A percentile compares a stretch with the other conserved stretches of the same genome.
phyloP scores from a whole-genome alignment of 1,139 yeast species.

The Candida sojae region DNA sequence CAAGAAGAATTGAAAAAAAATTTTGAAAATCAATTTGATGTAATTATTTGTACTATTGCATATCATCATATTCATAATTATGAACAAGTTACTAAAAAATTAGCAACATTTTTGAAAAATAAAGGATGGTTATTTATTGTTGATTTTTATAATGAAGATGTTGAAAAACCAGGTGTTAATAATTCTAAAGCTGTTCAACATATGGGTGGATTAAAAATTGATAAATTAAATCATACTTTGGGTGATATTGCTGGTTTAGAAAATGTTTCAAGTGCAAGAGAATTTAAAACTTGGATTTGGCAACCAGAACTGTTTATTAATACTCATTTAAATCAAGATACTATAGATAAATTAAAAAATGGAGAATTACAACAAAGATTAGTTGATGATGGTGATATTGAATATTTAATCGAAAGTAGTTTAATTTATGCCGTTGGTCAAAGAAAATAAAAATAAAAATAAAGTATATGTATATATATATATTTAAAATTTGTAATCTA shows the following conservation, averaged over 20 bases:
- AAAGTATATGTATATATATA: neutral
- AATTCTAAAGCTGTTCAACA: conserved; percentile 26
- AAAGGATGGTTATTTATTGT: conserved; percentile 37
- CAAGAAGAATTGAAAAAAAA: conserved; percentile 16
- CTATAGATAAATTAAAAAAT: conserved; percentile 15
- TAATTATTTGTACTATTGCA: conserved; percentile 37
- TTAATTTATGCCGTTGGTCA: conserved; percentile 31
- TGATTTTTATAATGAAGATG: conserved; percentile 40
- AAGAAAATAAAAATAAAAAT: conserved; percentile 6
- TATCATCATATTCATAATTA: conserved; percentile 43
- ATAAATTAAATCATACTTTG: conserved; percentile 24
- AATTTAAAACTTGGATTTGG: conserved; percentile 25
- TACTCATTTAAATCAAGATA: conserved; percentile 23
- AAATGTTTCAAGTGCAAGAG: conserved; percentile 25
- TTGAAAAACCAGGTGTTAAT: conserved; percentile 16
- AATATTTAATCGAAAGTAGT: conserved; percentile 21
- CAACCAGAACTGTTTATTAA: conserved; percentile 22
- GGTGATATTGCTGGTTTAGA: conserved; percentile 22
- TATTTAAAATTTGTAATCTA: neutral
- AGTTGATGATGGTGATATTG: conserved; percentile 14
- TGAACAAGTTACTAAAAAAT: conserved; percentile 29
- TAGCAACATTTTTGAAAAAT: conserved; percentile 32
- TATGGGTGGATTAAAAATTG: conserved; percentile 36
- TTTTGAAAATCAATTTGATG: conserved; percentile 29
- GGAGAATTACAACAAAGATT: conserved; percentile 19